Percentiles rank a stretch among this genome's conserved stretches.
Conservation (phyloP, 768 basidiomycete species). For the Crucibulum laeve region DNA sequence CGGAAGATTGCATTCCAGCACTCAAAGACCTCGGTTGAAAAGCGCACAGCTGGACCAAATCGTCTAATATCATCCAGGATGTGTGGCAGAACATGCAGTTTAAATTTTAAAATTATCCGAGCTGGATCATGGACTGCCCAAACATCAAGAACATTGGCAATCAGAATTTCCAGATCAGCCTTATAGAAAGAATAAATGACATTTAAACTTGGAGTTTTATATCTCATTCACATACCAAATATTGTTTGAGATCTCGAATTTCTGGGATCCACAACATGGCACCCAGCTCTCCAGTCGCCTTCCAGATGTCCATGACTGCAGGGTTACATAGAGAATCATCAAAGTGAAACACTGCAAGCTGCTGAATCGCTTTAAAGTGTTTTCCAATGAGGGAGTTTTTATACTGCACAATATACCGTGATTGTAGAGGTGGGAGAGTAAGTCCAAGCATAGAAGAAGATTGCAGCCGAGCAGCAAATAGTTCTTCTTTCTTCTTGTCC, state of each 20-base stretch:
- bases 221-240: neutral
- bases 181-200: neutral
- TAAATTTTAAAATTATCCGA: slow-evolving; percentile 20
- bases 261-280: slow-evolving; percentile 24
- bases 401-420: slow-evolving; percentile 27
- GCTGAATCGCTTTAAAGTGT: slow-evolving; percentile 28
- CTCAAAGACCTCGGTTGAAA: slow-evolving; percentile 34
- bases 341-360: slow-evolving; percentile 23
- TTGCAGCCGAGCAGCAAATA: slow-evolving; percentile 20
- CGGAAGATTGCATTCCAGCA: slow-evolving; percentile 35
- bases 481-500: slow-evolving; percentile 15
- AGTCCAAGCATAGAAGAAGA: slow-evolving; percentile 20
- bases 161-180: slow-evolving; percentile 11
- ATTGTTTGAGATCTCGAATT: slow-evolving; percentile 13
- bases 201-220: too few species aligned
- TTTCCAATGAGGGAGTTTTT: slow-evolving; percentile 28
- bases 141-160: slow-evolving; percentile 15
- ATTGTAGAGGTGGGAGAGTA: slow-evolving; percentile 16
- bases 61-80: slow-evolving; percentile 19
- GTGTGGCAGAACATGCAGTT: slow-evolving; percentile 28
- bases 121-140: slow-evolving; percentile 19
- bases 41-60: slow-evolving; percentile 27
- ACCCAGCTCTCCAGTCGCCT: slow-evolving; percentile 23
- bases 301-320: slow-evolving; percentile 22
- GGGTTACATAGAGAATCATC: slow-evolving; percentile 12